Conservation (phyloP, 176 grass and related monocot species). For the Neostapfia colusana region DNA sequence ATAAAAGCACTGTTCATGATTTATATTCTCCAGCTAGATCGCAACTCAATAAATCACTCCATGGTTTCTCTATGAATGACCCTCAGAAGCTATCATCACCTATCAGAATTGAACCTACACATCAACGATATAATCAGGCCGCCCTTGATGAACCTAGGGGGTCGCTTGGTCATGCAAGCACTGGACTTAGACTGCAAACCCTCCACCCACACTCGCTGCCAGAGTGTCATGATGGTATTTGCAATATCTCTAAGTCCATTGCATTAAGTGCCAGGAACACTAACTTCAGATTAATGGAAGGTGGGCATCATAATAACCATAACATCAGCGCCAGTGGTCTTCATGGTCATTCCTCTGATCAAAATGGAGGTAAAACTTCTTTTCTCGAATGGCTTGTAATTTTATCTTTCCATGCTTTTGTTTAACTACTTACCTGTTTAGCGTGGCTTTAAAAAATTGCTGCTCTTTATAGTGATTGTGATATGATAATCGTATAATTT, state of each 20-base stretch:
- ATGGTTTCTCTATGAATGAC: constrained; percentile 25
- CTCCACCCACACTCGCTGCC: constrained; percentile 63
- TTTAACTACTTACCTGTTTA: background rate
- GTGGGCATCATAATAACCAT: constrained; percentile 45
- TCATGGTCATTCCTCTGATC: constrained; percentile 46
- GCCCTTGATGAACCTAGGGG: constrained; percentile 36
- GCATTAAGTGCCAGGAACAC: constrained; percentile 34
- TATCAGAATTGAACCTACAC: constrained; percentile 56
- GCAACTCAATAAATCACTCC: constrained; percentile 36
- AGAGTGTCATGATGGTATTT: constrained; percentile 40
- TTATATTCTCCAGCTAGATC: constrained; percentile 46
- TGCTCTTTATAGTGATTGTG: no score
- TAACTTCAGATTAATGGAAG: constrained; percentile 52
- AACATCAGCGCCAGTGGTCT: constrained; percentile 44
- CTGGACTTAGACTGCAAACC: constrained; percentile 47
- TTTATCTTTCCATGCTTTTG: constrained; percentile 10
- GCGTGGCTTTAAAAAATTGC: no score
- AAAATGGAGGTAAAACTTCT: constrained; percentile 53
- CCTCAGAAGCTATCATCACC: constrained; percentile 54
- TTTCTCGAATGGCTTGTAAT: background rate
- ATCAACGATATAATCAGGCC: constrained; percentile 38
- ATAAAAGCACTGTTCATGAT: constrained; percentile 24
- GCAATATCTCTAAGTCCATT: constrained; percentile 49
- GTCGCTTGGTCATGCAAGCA: constrained; percentile 52
- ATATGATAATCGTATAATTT: no score